Conservation (phyloP, 345 rosid genomes). For the Brassica cretica region DNA sequence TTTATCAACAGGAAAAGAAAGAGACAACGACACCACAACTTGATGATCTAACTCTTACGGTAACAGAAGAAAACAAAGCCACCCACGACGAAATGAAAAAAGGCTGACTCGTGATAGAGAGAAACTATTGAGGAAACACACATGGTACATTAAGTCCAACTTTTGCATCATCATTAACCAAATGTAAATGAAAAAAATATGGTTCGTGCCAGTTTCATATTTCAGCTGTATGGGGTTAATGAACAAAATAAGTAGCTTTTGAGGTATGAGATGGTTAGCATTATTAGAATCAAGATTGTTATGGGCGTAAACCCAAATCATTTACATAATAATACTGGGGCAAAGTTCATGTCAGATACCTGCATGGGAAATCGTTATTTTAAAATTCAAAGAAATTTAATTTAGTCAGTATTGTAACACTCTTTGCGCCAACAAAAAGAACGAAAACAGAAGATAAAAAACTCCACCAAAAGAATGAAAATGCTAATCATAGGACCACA, state of each 20-base stretch:
- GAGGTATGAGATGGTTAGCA: neutral
- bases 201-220: neutral
- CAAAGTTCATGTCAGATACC: neutral
- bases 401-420: neutral
- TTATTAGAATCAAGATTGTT: neutral
- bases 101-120: slow-evolving; percentile 35
- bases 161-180: neutral
- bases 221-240: slow-evolving; percentile 4
- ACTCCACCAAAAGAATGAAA: slow-evolving; percentile 15
- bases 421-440: neutral
- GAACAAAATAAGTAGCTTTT: neutral
- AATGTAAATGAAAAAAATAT: neutral
- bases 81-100: slow-evolving; percentile 40
- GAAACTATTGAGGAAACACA: slow-evolving; percentile 42
- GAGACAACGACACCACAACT: slow-evolving; percentile 14
- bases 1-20: slow-evolving; percentile 35
- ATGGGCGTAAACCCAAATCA: neutral
- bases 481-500: slow-evolving; percentile 29
- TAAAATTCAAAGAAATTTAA: neutral
- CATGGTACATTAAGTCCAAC: slow-evolving; percentile 12
- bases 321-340: neutral
- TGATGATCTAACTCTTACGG: slow-evolving; percentile 40
- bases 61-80: slow-evolving; percentile 43
- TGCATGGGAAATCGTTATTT: neutral
- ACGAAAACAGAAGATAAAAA: neutral